Evolutionary conservation across 805 yeast species (phyloP), one percentile per base, ranked within the genome.

Genomic region (Metschnikowia orientalis): DNA sequence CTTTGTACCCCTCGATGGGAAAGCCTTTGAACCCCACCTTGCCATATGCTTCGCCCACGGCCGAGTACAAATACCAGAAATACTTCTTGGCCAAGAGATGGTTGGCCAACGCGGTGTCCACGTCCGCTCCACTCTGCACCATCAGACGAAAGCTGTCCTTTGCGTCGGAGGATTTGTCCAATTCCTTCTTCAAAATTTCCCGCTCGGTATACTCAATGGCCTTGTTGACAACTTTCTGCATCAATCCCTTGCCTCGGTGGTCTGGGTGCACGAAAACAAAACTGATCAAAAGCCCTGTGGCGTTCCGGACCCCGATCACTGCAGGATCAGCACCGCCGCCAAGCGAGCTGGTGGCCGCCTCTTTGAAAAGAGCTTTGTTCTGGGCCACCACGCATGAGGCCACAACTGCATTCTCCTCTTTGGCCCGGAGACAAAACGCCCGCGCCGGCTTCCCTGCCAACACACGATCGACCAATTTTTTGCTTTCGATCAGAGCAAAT

Each of bases 41-140:
- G 22, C 66, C 59, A 54, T 87, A 87, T 45, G 71, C 84, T 19
- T 67, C 70, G 10, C 83, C 90, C 13, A 83, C 75, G 30, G 80
- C 92, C 41, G 90, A 80, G 67, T 84, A 85, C 32, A 86, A 65
- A 24, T 44, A 47, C 70, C 70, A 65, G 30, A 61, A 53, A 41
- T 60, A 64, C 35, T 60, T 42, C 32, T 60, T 59, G 23, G 59
- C 39, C 41, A 63, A 47, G 34, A 61, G 56, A 33, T 63, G 55
- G 31, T 50, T 47, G 21, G 62, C 64, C 46, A 63, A 50, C 8
- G 38, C 34, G 4, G 26, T 15, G 34, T 63, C 69, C 8, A 63
- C 23, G 9, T 38, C 19, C 2, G 64, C 62, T 27, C 56, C 49
- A 3, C 38, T 37, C 18, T 38, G 43, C 6, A 59, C 65, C 67